Evolutionary conservation across 192 early-diverging fungal species (phyloP).

Genomic region (Coemansia sp.): DNA sequence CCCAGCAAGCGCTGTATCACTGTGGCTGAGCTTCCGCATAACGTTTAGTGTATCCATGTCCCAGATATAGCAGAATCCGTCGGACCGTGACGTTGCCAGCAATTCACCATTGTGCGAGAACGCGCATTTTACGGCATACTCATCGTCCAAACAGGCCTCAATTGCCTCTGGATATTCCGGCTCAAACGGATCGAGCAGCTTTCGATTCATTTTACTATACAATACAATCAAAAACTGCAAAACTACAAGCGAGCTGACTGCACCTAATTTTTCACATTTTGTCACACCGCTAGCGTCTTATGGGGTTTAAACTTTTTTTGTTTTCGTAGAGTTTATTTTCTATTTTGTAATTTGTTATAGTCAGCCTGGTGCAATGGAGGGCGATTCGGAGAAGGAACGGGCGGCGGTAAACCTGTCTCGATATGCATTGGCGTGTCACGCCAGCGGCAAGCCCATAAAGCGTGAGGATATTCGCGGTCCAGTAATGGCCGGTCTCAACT

Average conservation of each 20-base stretch:
- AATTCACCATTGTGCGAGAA: slow-evolving; percentile 82
- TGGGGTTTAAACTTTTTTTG: too few relatives aligned
- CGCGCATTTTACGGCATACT: slow-evolving; percentile 61
- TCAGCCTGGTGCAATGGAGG: slow-evolving; percentile 8
- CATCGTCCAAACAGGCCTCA: slow-evolving; percentile 71
- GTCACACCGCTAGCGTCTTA: too few relatives aligned
- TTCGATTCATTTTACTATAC: slow-evolving; percentile 50
- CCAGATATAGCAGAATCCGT: slow-evolving; percentile 80
- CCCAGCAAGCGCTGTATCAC: slow-evolving; percentile 72
- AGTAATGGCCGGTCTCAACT: slow-evolving; percentile 1
- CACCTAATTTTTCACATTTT: too few relatives aligned
- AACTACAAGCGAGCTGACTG: too few relatives aligned
- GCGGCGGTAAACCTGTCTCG: slow-evolving; percentile 34
- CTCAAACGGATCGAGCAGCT: slow-evolving; percentile 72
- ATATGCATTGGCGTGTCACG: slow-evolving; percentile 43
- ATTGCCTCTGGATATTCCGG: slow-evolving; percentile 78
- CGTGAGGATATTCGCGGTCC: slow-evolving; percentile 30
- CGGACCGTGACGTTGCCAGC: slow-evolving; percentile 74
- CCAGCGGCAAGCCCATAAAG: slow-evolving; percentile 30
- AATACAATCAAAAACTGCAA: background rate
- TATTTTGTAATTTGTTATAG: background rate
- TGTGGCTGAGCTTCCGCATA: slow-evolving; percentile 65
- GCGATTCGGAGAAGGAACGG: slow-evolving; percentile 17
- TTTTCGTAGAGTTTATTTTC: background rate
- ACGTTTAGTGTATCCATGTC: slow-evolving; percentile 86